These are phyloP conservation scores for Zymoseptoria tritici DNA, from an alignment of 2,329 filamentous ascomycete genomes.

Conservation along the genomic window DNA sequence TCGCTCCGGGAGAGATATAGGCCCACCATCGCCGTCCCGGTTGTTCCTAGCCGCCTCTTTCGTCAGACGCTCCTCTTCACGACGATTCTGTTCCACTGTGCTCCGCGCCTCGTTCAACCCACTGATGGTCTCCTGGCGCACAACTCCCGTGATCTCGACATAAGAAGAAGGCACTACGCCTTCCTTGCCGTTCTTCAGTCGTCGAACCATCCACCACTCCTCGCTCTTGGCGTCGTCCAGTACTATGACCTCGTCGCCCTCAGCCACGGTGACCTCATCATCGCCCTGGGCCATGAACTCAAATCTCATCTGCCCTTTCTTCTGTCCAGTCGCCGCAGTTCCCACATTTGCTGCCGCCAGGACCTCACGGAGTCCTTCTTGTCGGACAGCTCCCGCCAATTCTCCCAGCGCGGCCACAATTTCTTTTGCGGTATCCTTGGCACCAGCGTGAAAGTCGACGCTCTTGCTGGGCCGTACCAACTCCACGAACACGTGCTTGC, in stretches of 20 bases:
- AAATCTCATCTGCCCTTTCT: conserved; percentile 81
- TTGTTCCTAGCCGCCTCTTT: conserved; percentile 67
- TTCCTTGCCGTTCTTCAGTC: conserved; percentile 85
- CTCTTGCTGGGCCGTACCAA: conserved; percentile 87
- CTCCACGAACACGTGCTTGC: conserved; percentile 95
- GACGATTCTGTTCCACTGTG: conserved; percentile 64
- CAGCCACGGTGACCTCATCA: conserved; percentile 86
- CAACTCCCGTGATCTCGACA: conserved; percentile 72
- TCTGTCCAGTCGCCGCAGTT: conserved; percentile 50
- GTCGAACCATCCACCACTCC: conserved; percentile 95
- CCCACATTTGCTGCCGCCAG: conserved; percentile 66
- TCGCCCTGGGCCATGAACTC: conserved; percentile 96
- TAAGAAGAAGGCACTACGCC: conserved; percentile 96
- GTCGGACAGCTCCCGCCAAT: conserved; percentile 74
- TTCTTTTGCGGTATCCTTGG: conserved; percentile 92
- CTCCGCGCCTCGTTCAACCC: conserved; percentile 57
- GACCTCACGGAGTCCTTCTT: conserved; percentile 78
- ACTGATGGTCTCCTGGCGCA: conserved; percentile 43
- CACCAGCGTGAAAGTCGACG: conserved; percentile 91
- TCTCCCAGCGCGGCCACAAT: conserved; percentile 85
- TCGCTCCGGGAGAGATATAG: conserved; percentile 67
- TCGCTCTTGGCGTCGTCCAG: conserved; percentile 87
- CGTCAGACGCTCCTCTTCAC: conserved; percentile 76
- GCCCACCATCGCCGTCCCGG: conserved; percentile 56
- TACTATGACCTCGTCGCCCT: conserved; percentile 84